These are phyloP conservation scores for Phaeophleospora eucalypticola DNA, from an alignment of 2,329 filamentous ascomycete genomes.

Conservation along the genomic window DNA sequence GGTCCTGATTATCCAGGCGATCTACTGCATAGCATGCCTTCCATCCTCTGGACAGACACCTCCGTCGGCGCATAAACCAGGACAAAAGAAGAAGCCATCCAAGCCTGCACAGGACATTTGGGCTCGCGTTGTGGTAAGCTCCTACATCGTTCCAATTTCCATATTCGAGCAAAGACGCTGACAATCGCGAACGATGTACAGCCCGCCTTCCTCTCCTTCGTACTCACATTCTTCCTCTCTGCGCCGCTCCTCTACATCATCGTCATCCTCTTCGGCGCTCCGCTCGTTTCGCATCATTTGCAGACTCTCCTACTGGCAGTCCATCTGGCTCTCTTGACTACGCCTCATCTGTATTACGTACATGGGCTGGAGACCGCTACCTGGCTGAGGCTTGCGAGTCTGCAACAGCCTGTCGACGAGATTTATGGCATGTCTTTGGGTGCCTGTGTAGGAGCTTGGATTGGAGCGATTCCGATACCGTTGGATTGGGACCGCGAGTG, in stretches of 20 bases:
- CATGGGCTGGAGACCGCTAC: slow-evolving; percentile 70
- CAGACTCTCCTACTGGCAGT: slow-evolving; percentile 77
- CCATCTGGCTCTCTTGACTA: slow-evolving; percentile 73
- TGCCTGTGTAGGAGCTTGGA: slow-evolving; percentile 75
- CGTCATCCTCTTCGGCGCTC: slow-evolving; percentile 86
- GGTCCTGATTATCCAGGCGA: slow-evolving; percentile 60
- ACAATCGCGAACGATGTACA: slow-evolving; percentile 35
- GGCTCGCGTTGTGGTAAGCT: slow-evolving; percentile 41
- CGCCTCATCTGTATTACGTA: slow-evolving; percentile 78
- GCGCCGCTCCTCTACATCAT: slow-evolving; percentile 56
- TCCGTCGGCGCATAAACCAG: slow-evolving; percentile 42
- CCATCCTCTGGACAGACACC: slow-evolving; percentile 47
- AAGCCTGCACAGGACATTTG: slow-evolving; percentile 50
- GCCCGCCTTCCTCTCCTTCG: slow-evolving; percentile 66
- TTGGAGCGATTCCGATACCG: slow-evolving; percentile 91
- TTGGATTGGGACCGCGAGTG: slow-evolving; percentile 98
- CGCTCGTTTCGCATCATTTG: slow-evolving; percentile 71
- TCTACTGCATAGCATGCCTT: slow-evolving; percentile 56
- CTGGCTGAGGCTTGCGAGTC: slow-evolving; percentile 67
- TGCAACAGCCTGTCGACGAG: slow-evolving; percentile 72
- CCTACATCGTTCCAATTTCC: background rate
- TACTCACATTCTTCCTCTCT: slow-evolving; percentile 53
- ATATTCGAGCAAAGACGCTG: slow-evolving; percentile 5
- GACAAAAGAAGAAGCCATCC: slow-evolving; percentile 43
- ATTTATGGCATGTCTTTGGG: slow-evolving; percentile 80